Percentiles rank a stretch among this genome's conserved stretches.
Evolutionary conservation across 2,329 filamentous ascomycete species (phyloP).

Genomic region (Sarocladiaceae sp.): DNA sequence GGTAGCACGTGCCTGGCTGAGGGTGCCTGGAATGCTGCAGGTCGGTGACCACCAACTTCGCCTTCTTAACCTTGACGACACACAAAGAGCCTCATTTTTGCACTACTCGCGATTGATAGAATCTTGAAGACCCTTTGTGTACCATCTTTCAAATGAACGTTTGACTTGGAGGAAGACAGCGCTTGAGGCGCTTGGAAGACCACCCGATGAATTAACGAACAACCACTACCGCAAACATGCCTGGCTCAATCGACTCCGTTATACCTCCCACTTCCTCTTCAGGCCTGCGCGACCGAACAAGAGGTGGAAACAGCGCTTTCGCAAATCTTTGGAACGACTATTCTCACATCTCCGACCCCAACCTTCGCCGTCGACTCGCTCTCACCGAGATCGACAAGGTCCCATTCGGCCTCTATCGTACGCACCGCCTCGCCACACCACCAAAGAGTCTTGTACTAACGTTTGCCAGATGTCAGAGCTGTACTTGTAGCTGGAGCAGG

Average conservation of each 20-base stretch:
- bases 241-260: not conserved
- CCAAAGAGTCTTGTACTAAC: not conserved
- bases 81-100: too few relatives aligned
- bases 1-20: not conserved
- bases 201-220: too few relatives aligned
- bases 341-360: slow-evolving; percentile 65
- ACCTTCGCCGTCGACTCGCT: slow-evolving; percentile 69
- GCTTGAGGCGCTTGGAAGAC: too few relatives aligned
- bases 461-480: slow-evolving; percentile 55
- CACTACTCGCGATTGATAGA: too few relatives aligned
- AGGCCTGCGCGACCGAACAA: slow-evolving; percentile 37
- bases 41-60: too few relatives aligned
- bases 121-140: too few relatives aligned
- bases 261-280: not conserved
- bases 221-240: not conserved
- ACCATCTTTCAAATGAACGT: too few relatives aligned
- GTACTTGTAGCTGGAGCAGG: slow-evolving; percentile 74
- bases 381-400: slow-evolving; percentile 78
- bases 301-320: slow-evolving; percentile 64
- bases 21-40: too few relatives aligned
- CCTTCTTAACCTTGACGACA: too few relatives aligned
- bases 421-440: slow-evolving; percentile 14
- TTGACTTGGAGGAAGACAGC: not conserved
- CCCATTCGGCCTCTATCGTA: slow-evolving; percentile 68
- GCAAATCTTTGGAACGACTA: slow-evolving; percentile 72